Evolutionary conservation across 129 eudicot genomes (phyloP), one percentile per base, ranked within the genome.

Genomic region (Lactuca sativa): DNA sequence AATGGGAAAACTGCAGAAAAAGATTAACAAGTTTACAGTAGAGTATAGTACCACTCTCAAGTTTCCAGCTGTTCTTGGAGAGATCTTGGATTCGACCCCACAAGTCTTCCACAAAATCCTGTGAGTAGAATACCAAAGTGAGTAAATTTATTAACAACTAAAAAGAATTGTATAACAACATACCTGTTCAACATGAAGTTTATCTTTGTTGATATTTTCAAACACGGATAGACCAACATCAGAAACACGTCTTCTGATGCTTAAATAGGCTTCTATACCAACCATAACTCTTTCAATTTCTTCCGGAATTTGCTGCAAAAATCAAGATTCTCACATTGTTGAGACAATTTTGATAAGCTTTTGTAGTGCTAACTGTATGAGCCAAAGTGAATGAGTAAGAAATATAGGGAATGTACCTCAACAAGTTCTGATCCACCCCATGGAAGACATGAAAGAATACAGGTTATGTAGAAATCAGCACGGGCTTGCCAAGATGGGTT

Each of bases 401-500:
- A 62, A 30, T 5, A 1, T 54, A 65, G 52, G 18, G 14, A 61
- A 62, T 32, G 12, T 71, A 93, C 98, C 95, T 95, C 99, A 51
- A 78, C 79, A 64, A 95, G 97, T 73, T 95, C 99, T 14, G 89
- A 81, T 62, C 99, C 99, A 49, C 99, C 99, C 99, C 99, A 95
- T 59, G 99, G 99, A 62, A 95, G 96, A 66, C 97, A 95, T 44
- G 97, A 85, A 41, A 95, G 84, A 68, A 95, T 85, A 74, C 97
- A 87, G n/a, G 85, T 83, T 2, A 95, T 88, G 78, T 85, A 95
- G 63, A 95, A 95, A 87, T 95, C 99, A 70, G 99, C 99, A 69
- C 96, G 83, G 16, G 99, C 91, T 95, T 95, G 99, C 93, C 99
- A 95, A 54, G 99, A 73, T 30, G 99, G 96, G 79, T 87, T 95